Evolutionary conservation across 768 basidiomycete species (phyloP).

Genomic region (Favolaschia claudopus): DNA sequence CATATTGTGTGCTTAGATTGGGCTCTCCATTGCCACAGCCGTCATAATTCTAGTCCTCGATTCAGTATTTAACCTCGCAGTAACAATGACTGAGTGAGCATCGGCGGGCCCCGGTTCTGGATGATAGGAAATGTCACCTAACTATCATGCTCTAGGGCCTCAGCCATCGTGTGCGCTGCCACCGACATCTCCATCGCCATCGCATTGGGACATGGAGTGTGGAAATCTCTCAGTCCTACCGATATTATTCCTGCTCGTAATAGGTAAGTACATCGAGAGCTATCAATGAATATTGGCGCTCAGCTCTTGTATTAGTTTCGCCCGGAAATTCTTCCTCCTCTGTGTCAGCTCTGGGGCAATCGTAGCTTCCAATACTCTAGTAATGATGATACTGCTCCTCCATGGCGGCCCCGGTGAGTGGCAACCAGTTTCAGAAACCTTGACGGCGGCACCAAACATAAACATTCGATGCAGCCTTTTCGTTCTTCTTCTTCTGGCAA

Average conservation of each 20-base stretch:
- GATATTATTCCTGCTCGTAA: not conserved
- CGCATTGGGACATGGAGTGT: not conserved
- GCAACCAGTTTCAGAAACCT: no score
- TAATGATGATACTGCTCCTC: not conserved
- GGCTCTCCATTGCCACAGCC: not conserved
- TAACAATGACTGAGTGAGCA: not conserved
- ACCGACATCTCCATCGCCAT: conserved; percentile 2
- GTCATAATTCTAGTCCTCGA: conserved; percentile 2
- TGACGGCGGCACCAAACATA: not conserved
- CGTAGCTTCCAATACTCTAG: conserved; percentile 6
- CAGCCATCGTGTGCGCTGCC: not conserved
- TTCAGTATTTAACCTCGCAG: not conserved
- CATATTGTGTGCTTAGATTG: not conserved
- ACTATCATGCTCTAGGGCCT: not conserved
- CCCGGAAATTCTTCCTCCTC: not conserved
- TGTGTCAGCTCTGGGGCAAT: conserved; percentile 6
- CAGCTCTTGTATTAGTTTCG: not conserved
- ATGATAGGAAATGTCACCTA: no score
- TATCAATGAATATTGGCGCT: no score
- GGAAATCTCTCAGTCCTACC: not conserved
- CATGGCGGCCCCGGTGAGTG: not conserved
- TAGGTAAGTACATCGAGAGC: conserved; percentile 4
- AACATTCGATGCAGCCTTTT: not conserved
- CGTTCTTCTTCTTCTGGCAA: conserved; percentile 8
- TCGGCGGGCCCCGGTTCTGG: no score